These are phyloP conservation scores for Naumovozyma dairenensis DNA, from an alignment of 805 yeast species.

Conservation along the genomic window DNA sequence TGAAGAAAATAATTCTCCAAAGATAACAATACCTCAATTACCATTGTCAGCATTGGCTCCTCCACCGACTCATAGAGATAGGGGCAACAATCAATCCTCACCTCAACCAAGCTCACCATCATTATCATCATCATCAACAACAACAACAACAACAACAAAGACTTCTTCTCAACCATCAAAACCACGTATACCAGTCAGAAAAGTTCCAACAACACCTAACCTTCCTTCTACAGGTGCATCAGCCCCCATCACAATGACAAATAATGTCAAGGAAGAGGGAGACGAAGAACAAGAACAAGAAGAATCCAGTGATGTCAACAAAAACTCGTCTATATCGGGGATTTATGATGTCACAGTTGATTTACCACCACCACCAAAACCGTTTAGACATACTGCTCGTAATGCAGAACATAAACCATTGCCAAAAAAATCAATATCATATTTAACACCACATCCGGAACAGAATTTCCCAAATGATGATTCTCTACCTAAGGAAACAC, in stretches of 20 bases:
- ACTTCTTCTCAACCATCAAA: no score
- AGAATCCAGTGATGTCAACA: conserved; percentile 6
- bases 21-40: conserved; percentile 6
- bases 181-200: conserved; percentile 1
- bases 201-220: not conserved
- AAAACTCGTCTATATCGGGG: conserved; percentile 28
- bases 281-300: not conserved
- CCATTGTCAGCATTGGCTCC: conserved; percentile 19
- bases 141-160: no score
- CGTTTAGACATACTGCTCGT: conserved; percentile 14
- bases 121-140: not conserved
- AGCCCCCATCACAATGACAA: not conserved
- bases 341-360: conserved; percentile 27
- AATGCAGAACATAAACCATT: not conserved
- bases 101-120: conserved; percentile 1
- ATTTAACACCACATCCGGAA: not conserved
- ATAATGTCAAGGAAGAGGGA: not conserved
- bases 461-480: no score
- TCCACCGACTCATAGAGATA: conserved; percentile 26
- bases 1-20: conserved; percentile 7
- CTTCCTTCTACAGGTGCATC: not conserved
- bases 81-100: conserved; percentile 5
- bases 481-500: no score
- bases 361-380: conserved; percentile 36
- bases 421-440: not conserved